These are phyloP conservation scores for Gonapodya sp. DNA, from an alignment of 192 early-diverging fungal species.

Conservation along the genomic window DNA sequence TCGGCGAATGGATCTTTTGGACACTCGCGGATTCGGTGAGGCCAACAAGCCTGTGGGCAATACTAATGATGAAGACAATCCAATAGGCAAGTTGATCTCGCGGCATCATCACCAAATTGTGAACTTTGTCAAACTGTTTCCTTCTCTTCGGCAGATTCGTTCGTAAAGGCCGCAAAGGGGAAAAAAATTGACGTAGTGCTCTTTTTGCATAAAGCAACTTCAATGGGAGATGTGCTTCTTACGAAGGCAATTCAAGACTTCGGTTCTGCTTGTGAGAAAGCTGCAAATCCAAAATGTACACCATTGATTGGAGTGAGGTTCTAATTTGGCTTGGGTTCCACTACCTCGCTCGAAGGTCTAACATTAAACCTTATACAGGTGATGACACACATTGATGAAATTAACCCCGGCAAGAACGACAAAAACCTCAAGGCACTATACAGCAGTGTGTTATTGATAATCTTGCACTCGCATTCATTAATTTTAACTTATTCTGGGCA, in stretches of 20 bases:
- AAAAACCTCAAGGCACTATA: conserved; percentile 4
- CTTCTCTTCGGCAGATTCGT: background rate
- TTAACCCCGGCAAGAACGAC: conserved; percentile 3
- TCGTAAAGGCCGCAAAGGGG: conserved; percentile 3
- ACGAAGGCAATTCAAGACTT: conserved; percentile 2
- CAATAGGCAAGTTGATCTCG: conserved; percentile 1
- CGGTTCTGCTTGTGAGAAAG: conserved; percentile 3
- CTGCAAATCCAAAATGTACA: background rate
- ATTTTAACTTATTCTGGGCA: conserved; percentile 1
- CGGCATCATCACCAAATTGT: conserved; percentile 4
- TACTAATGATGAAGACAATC: conserved; percentile 4
- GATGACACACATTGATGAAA: background rate
- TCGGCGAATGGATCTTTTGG: conserved; percentile 1
- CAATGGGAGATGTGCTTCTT: conserved; percentile 4
- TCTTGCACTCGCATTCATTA: conserved; percentile 1
- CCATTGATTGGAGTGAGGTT: conserved; percentile 1
- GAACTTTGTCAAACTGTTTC: background rate
- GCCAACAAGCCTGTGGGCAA: conserved; percentile 3
- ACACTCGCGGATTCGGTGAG: conserved; percentile 3
- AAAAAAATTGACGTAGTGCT: conserved; percentile 4
- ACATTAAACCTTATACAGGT: conserved; percentile 2
- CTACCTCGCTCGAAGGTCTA: conserved; percentile 1
- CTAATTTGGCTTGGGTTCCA: background rate
- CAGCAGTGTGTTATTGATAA: conserved; percentile 4
- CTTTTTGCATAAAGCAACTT: conserved; percentile 4